Conservation (phyloP, 1,284 basidiomycete species). For the Trichosporon inkin region DNA sequence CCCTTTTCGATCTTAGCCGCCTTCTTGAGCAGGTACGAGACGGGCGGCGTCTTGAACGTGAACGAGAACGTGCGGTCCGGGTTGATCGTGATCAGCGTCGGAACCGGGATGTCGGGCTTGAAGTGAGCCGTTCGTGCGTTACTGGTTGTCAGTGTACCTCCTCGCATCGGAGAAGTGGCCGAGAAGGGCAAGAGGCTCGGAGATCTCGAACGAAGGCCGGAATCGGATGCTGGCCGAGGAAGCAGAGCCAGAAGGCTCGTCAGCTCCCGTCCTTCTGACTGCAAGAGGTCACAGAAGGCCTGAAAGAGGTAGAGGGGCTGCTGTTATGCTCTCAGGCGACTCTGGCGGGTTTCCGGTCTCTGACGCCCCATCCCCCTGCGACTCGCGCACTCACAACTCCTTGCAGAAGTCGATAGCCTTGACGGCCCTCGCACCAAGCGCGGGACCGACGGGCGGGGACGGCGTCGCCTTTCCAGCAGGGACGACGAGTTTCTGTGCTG, state of each 20-base stretch:
- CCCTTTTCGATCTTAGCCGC: constrained; percentile 89
- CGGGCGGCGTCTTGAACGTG: constrained; percentile 83
- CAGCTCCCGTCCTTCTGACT: too few relatives aligned
- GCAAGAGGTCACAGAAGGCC: too few relatives aligned
- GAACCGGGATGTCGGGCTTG: constrained; percentile 78
- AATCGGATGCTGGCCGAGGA: too few relatives aligned
- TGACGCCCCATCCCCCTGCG: too few relatives aligned
- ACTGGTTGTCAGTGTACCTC: too few relatives aligned
- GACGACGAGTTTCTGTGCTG: constrained; percentile 73
- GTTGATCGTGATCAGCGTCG: constrained; percentile 85
- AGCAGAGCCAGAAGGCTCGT: too few relatives aligned
- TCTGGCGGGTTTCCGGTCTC: too few relatives aligned
- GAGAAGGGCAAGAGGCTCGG: too few relatives aligned
- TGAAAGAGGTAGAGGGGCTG: too few relatives aligned
- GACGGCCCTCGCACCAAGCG: constrained; percentile 94
- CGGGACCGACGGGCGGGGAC: constrained; percentile 93
- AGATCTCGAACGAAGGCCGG: too few relatives aligned
- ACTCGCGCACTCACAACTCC: constrained; percentile 64
- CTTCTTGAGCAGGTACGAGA: constrained; percentile 87
- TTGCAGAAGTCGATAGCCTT: constrained; percentile 99
- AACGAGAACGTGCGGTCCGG: constrained; percentile 96
- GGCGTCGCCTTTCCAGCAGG: constrained; percentile 93
- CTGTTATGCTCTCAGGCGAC: too few relatives aligned
- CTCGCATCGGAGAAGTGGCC: too few relatives aligned
- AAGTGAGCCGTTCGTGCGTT: constrained; percentile 86